Base-by-base conservation (phyloP, 352 stramenopile genomes). In the Plasmopara halstedii region DNA sequence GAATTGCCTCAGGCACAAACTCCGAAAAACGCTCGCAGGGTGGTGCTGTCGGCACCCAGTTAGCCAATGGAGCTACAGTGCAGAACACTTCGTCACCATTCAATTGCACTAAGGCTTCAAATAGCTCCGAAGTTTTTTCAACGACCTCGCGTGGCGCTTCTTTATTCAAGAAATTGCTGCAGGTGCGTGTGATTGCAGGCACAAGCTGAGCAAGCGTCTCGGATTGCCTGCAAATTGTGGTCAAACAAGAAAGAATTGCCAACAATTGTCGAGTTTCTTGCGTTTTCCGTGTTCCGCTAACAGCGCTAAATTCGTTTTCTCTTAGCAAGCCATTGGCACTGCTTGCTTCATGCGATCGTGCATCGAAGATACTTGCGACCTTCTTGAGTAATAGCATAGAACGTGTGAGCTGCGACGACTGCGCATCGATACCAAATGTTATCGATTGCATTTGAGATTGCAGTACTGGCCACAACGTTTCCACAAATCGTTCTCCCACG, bases 31-130 rank as follows among this genome's bases (percentile, higher is more conserved):
- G 59, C 4, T 58, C 13, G 15, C 60, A 72, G 2, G 74, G 73
- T 9, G 76, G 67, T 3, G 47, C 11, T n/a, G 60, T 68, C 2
- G 76, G 76, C 5, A 61, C 40, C 80, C 80, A 91, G 27, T 69
- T 39, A 0, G 64, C 62, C 10, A 84, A 50, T 32, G 63, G 42
- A 10, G 70, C 77, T 35, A 88, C 25, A 1, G 60, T 55, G 29
- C 66, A 77, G 41, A 91, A 88, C 6, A 88, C 76, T 50, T 88
- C 70, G 38, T 91, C 77, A 38, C 73, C 62, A 31, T 91, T 91
- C 10, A 88, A 49, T 10, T 55, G 40, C 5, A 56, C 67, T 3
- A 91, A 50, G 14, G 61, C 57, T 18, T 44, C 31, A 25, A 89
- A 74, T 6, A 88, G 46, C 6, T 67, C 45, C 7, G 64, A 62